phyloP scores from a whole-genome alignment of 2,329 filamentous ascomycete genomes.

The Shiraia bambusicola region DNA sequence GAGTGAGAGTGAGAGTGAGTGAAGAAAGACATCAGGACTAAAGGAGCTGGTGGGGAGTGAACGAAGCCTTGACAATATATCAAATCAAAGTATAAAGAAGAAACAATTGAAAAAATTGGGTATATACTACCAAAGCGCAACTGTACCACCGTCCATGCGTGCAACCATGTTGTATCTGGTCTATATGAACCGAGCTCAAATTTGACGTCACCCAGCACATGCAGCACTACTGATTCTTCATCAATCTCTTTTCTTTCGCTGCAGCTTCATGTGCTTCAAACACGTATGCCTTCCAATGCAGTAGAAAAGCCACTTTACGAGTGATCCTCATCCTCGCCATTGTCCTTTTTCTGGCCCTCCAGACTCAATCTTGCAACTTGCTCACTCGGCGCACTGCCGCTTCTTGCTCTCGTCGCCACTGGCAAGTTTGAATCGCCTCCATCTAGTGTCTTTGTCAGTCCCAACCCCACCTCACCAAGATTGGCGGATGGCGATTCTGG shows the following conservation, averaged over 20 bases:
- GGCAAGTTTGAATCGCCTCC: constrained; percentile 18
- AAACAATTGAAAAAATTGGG: not conserved
- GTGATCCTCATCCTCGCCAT: constrained; percentile 5
- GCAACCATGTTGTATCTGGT: constrained; percentile 1
- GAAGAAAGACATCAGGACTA: not conserved
- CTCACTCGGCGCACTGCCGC: constrained; percentile 33
- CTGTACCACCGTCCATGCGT: not conserved
- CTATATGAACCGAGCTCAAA: not conserved
- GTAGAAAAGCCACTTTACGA: not conserved
- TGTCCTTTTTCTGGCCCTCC: constrained; percentile 21
- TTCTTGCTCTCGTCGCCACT: constrained; percentile 17
- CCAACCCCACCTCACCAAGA: constrained; percentile 29
- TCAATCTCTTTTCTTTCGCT: not conserved
- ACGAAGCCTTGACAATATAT: not conserved
- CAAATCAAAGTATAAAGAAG: not conserved
- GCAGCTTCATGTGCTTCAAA: not conserved
- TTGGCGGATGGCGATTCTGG: constrained; percentile 25
- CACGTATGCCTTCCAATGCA: not conserved
- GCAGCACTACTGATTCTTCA: not conserved
- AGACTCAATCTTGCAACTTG: constrained; percentile 35
- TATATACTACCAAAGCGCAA: constrained; percentile 4
- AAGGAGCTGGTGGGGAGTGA: not conserved
- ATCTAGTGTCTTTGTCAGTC: constrained; percentile 37
- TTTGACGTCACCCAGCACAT: constrained; percentile 1
- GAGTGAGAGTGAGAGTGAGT: constrained; percentile 1